Evolutionary conservation across 441 rosid species (phyloP).

Genomic region (Capsella rubella): DNA sequence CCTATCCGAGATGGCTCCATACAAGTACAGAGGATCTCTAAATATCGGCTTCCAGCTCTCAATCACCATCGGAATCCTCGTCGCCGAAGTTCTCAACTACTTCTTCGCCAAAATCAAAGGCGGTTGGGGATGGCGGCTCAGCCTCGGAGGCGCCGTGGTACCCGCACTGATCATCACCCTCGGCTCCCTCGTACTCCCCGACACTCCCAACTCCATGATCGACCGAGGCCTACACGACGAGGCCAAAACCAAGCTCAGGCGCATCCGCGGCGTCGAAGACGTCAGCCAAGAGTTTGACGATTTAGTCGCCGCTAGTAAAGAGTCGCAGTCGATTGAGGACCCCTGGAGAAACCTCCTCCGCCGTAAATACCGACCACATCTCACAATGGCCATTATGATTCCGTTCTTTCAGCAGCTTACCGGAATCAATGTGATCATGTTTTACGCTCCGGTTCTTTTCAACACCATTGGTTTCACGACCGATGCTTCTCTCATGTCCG

Average conservation of each 20-base stretch:
- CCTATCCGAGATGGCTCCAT: constrained; percentile 64
- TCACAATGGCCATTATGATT: constrained; percentile 56
- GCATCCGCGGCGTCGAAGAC: constrained; percentile 58
- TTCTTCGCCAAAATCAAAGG: constrained; percentile 57
- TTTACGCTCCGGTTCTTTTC: constrained; percentile 63
- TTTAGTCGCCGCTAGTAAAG: constrained; percentile 52
- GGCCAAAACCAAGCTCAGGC: constrained; percentile 47
- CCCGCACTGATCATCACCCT: constrained; percentile 57
- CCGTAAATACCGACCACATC: constrained; percentile 55
- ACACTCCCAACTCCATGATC: constrained; percentile 62
- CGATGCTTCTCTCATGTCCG: constrained; percentile 58
- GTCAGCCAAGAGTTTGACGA: constrained; percentile 56
- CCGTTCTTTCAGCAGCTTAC: constrained; percentile 62
- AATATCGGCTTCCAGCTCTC: constrained; percentile 62
- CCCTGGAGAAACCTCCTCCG: constrained; percentile 54
- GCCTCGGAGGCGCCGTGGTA: constrained; percentile 60
- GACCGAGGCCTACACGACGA: constrained; percentile 52
- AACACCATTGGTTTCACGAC: constrained; percentile 53
- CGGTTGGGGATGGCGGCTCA: constrained; percentile 54
- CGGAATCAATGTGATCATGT: constrained; percentile 62
- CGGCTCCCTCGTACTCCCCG: constrained; percentile 56
- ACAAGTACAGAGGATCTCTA: constrained; percentile 59
- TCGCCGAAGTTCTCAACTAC: constrained; percentile 60
- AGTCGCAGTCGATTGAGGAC: constrained; percentile 44
- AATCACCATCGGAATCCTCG: constrained; percentile 57